Conservation (phyloP, 2,329 filamentous ascomycete genomes). For the Sordariomycetes sp. region DNA sequence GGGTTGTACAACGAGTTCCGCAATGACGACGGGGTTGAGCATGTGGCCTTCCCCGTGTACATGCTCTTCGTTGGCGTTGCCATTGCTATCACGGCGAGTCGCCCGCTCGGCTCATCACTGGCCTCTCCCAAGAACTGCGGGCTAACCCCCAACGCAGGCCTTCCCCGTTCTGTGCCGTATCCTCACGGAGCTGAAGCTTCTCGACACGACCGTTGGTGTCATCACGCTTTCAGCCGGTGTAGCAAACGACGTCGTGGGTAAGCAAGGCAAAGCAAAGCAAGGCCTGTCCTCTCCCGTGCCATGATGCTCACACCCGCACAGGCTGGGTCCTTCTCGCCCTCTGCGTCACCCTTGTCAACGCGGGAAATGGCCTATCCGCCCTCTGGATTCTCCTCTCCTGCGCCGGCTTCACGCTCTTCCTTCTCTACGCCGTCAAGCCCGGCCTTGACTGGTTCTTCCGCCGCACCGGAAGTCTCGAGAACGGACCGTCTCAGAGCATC, state of each 20-base stretch:
- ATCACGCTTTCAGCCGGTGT: constrained; percentile 85
- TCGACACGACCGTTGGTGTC: constrained; percentile 71
- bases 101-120: neutral
- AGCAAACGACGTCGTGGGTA: constrained; percentile 61
- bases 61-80: constrained; percentile 78
- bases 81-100: constrained; percentile 63
- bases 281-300: neutral
- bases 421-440: constrained; percentile 61
- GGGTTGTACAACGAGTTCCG: constrained; percentile 68
- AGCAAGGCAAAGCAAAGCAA: constrained; percentile 5
- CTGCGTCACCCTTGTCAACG: constrained; percentile 87
- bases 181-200: constrained; percentile 76
- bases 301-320: constrained; percentile 4
- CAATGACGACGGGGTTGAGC: constrained; percentile 20
- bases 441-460: constrained; percentile 61
- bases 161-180: constrained; percentile 92
- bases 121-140: neutral
- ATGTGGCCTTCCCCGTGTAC: constrained; percentile 40
- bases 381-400: constrained; percentile 72
- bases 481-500: constrained; percentile 76
- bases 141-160: constrained; percentile 20
- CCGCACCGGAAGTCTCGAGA: constrained; percentile 64
- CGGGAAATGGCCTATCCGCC: constrained; percentile 66
- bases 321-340: constrained; percentile 82
- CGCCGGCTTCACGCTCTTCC: constrained; percentile 62